These are phyloP conservation scores for Petunia hybrid DNA, from an alignment of 305 asterid species.

Conservation along the genomic window DNA sequence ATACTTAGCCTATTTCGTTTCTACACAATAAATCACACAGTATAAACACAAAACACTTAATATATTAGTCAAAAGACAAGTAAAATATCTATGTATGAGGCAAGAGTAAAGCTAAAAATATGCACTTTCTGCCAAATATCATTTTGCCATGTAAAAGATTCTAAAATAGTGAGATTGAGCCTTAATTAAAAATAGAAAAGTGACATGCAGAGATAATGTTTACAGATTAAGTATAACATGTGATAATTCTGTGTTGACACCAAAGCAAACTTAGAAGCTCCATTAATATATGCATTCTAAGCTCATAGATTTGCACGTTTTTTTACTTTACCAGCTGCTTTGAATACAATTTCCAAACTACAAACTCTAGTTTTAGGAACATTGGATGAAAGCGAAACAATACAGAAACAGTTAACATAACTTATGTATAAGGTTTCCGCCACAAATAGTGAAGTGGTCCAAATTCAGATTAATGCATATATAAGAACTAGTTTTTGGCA, in stretches of 20 bases:
- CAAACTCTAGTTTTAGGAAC: not conserved
- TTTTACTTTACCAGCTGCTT: not conserved
- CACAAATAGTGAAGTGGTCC: not conserved
- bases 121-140: too few species aligned
- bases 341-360: not conserved
- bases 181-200: too few species aligned
- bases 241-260: conserved; percentile 28
- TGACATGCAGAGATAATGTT: not conserved
- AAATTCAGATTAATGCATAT: not conserved
- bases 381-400: not conserved
- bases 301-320: not conserved
- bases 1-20: too few species aligned
- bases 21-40: too few species aligned
- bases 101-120: too few species aligned
- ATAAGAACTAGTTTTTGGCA: too few species aligned
- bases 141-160: too few species aligned
- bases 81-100: too few species aligned
- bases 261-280: conserved; percentile 28
- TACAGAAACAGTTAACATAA: not conserved
- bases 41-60: too few species aligned
- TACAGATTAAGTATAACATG: conserved; percentile 1
- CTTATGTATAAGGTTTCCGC: too few species aligned
- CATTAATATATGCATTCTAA: not conserved
- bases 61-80: too few species aligned
- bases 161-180: too few species aligned